These are phyloP conservation scores for Colletotrichum lindemuthianum DNA, from an alignment of 2,329 filamentous ascomycete genomes.

Conservation along the genomic window DNA sequence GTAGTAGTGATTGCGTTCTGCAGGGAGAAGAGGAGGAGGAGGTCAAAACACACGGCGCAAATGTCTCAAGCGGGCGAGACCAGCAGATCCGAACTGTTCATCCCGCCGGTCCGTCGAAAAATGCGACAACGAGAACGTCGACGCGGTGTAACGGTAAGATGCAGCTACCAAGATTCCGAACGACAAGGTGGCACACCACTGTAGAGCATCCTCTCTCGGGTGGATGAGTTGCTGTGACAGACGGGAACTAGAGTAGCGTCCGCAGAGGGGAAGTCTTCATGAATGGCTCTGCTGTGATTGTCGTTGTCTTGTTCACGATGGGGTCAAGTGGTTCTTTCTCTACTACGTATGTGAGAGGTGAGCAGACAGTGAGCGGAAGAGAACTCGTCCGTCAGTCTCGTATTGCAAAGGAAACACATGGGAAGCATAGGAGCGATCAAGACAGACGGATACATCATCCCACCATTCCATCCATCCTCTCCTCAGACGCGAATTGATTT, in stretches of 20 bases:
- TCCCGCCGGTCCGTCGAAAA: slow-evolving; percentile 4
- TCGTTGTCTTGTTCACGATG: too few species aligned
- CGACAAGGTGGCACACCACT: too few species aligned
- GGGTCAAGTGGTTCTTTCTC: too few species aligned
- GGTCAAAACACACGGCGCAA: slow-evolving; percentile 19
- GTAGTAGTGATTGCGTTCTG: not conserved
- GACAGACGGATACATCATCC: not conserved
- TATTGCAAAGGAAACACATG: not conserved
- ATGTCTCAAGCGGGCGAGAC: slow-evolving; percentile 22
- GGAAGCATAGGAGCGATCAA: too few species aligned
- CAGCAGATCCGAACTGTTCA: not conserved
- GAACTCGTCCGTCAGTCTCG: slow-evolving; percentile 9
- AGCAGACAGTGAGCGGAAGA: not conserved
- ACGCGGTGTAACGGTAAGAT: too few species aligned
- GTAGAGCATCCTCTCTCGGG: too few species aligned
- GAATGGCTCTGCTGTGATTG: too few species aligned
- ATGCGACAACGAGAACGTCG: not conserved
- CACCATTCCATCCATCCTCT: not conserved
- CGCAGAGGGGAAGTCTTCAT: too few species aligned
- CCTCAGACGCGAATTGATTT: slow-evolving; percentile 4
- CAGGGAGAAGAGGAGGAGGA: slow-evolving; percentile 3
- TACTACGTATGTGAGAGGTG: too few species aligned
- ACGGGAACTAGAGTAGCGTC: too few species aligned
- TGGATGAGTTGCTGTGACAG: too few species aligned
- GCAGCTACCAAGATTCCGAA: too few species aligned